Percentiles rank a stretch among this genome's conserved stretches.
phyloP scores from a whole-genome alignment of 345 rosid genomes.

The Gossypium stocksii region DNA sequence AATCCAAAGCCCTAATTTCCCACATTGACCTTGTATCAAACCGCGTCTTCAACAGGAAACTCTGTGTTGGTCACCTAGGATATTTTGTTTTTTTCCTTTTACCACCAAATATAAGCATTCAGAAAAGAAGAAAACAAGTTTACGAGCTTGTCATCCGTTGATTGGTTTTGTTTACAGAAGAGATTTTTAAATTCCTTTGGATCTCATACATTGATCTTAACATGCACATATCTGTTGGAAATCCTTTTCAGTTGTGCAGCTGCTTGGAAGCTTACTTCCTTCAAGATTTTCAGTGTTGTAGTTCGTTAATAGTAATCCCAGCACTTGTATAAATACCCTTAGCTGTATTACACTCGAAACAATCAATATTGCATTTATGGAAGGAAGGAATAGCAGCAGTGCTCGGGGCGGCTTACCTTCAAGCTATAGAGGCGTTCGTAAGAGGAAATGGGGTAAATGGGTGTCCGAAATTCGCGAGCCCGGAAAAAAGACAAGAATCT shows the following conservation, averaged over 20 bases:
- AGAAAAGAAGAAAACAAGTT: background rate
- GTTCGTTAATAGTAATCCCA: background rate
- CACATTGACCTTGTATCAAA: constrained; percentile 15
- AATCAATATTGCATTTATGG: background rate
- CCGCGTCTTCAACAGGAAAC: constrained; percentile 24
- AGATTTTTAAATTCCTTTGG: background rate
- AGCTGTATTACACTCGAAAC: background rate
- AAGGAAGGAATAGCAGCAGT: background rate
- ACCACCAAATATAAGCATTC: background rate
- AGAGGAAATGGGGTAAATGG: constrained; percentile 96
- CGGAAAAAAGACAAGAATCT: constrained; percentile 70
- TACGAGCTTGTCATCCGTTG: background rate
- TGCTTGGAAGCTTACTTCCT: constrained; percentile 41
- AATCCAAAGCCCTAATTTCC: background rate
- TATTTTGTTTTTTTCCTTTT: background rate
- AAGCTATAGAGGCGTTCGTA: constrained; percentile 66
- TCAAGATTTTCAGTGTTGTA: background rate
- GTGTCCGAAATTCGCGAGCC: constrained; percentile 92
- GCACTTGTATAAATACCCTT: constrained; percentile 15
- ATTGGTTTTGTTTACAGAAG: constrained; percentile 11
- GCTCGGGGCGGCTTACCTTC: constrained; percentile 19
- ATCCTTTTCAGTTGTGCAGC: constrained; percentile 27
- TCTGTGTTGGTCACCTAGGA: background rate
- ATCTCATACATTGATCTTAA: background rate
- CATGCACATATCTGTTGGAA: background rate